Percentiles rank a stretch among this genome's conserved stretches.
Evolutionary conservation across 805 yeast species (phyloP).

Genomic region (Pichia rugopelliculosa): DNA sequence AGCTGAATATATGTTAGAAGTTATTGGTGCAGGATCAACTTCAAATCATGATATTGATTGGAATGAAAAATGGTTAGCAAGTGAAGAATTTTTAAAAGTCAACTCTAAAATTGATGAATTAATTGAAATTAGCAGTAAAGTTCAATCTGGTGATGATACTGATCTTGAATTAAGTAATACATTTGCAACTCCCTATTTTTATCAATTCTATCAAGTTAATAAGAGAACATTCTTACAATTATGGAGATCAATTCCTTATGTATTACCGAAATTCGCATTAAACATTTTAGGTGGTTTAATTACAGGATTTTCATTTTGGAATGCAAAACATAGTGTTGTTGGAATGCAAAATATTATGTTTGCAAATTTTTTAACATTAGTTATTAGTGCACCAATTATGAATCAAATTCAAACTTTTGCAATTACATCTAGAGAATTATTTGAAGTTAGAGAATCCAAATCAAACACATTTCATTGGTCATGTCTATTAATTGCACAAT

Average conservation of each 20-base stretch:
- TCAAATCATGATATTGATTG: slow-evolving; percentile 53
- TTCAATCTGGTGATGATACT: slow-evolving; percentile 11
- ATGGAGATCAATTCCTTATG: slow-evolving; percentile 43
- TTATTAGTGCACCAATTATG: slow-evolving; percentile 49
- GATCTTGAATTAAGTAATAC: slow-evolving; percentile 14
- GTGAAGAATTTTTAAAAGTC: slow-evolving; percentile 22
- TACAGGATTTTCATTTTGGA: slow-evolving; percentile 54
- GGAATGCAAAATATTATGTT: slow-evolving; percentile 58
- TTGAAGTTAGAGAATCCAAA: slow-evolving; percentile 62
- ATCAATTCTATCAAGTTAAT: slow-evolving; percentile 30
- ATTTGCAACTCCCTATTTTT: slow-evolving; percentile 41
- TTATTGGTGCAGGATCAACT: slow-evolving; percentile 78
- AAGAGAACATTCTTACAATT: slow-evolving; percentile 34
- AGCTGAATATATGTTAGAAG: slow-evolving; percentile 67
- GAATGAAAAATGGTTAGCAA: slow-evolving; percentile 51
- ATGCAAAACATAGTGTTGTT: slow-evolving; percentile 41
- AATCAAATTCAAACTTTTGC: slow-evolving; percentile 61
- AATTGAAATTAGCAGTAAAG: slow-evolving; percentile 13
- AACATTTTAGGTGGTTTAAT: slow-evolving; percentile 36
- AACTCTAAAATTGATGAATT: slow-evolving; percentile 27
- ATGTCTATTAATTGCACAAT: slow-evolving; percentile 45
- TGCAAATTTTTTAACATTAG: slow-evolving; percentile 46
- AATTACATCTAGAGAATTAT: slow-evolving; percentile 50
- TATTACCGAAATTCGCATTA: slow-evolving; percentile 39
- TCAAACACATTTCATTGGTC: slow-evolving; percentile 74